Conservation (phyloP, 192 early-diverging fungal species). For the Linnemannia exigua region DNA sequence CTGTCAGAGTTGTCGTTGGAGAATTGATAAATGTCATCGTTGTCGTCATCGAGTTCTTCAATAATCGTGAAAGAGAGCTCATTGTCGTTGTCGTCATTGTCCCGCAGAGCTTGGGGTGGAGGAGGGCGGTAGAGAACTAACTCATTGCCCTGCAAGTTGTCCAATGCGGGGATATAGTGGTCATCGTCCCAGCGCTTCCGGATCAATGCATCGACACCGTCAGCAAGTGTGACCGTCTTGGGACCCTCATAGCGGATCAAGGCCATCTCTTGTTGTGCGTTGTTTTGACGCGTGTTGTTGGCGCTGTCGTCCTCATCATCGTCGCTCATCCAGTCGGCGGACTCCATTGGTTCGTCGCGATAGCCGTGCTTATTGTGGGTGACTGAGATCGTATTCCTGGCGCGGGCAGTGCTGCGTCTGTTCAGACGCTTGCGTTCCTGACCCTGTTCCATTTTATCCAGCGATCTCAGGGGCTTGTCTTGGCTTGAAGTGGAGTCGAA, state of each 20-base stretch:
- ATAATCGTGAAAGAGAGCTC: conserved; percentile 4
- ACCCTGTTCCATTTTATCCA: conserved; percentile 7
- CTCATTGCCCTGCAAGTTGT: conserved; percentile 30
- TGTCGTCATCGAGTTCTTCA: conserved; percentile 35
- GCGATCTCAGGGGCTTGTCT: neutral
- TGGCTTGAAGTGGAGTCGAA: neutral
- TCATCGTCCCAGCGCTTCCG: neutral
- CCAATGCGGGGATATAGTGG: neutral
- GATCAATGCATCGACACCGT: conserved; percentile 40
- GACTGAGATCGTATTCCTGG: neutral
- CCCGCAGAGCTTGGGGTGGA: conserved; percentile 1
- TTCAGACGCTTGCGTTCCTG: neutral
- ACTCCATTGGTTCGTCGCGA: neutral
- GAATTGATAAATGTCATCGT: neutral
- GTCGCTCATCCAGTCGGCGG: conserved; percentile 10
- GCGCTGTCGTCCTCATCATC: neutral
- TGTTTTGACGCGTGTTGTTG: neutral
- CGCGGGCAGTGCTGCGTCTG: neutral
- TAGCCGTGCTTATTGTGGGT: neutral
- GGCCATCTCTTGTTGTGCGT: conserved; percentile 17
- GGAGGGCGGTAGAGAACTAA: conserved; percentile 34
- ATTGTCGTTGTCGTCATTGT: conserved; percentile 15
- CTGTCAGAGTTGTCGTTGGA: neutral
- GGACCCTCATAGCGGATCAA: conserved; percentile 49
- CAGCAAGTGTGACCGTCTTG: conserved; percentile 33